Conservation (phyloP, 768 basidiomycete genomes). For the Suillus variegatus region DNA sequence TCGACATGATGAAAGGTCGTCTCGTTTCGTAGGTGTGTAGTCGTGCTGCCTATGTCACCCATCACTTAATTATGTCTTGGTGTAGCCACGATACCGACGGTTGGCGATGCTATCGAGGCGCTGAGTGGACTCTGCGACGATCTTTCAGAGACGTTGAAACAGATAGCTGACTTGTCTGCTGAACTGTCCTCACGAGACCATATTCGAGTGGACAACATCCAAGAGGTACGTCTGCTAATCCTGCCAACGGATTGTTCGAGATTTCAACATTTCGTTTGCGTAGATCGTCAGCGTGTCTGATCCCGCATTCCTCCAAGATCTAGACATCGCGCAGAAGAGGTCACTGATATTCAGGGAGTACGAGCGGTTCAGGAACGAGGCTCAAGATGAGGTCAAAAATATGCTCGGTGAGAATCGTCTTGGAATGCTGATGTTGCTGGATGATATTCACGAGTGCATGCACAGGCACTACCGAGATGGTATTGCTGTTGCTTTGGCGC, state of each 20-base stretch:
- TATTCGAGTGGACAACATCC: conserved; percentile 67
- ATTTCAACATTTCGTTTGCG: not conserved
- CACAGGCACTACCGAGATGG: conserved; percentile 72
- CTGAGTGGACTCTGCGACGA: conserved; percentile 63
- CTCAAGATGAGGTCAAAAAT: conserved; percentile 50
- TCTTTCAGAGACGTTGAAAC: conserved; percentile 60
- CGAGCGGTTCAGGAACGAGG: conserved; percentile 41
- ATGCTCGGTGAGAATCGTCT: conserved; percentile 50
- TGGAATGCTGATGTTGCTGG: not conserved
- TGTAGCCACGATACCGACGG: conserved; percentile 71
- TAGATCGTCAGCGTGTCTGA: conserved; percentile 57
- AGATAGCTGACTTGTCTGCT: conserved; percentile 65
- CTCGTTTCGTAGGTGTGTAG: conserved; percentile 57
- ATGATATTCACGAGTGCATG: not conserved
- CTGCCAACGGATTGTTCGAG: not conserved
- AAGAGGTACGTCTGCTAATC: conserved; percentile 51
- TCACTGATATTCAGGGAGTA: conserved; percentile 64
- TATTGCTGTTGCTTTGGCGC: conserved; percentile 78
- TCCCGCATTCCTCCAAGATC: conserved; percentile 56
- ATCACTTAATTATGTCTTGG: not conserved
- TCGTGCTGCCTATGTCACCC: not conserved
- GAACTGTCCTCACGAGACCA: conserved; percentile 76
- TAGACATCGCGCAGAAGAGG: conserved; percentile 72
- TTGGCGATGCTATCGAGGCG: conserved; percentile 73
- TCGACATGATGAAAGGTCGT: conserved; percentile 55